These are phyloP conservation scores for Kwoniella mangroviensis DNA, from an alignment of 768 basidiomycete genomes.

Conservation along the genomic window DNA sequence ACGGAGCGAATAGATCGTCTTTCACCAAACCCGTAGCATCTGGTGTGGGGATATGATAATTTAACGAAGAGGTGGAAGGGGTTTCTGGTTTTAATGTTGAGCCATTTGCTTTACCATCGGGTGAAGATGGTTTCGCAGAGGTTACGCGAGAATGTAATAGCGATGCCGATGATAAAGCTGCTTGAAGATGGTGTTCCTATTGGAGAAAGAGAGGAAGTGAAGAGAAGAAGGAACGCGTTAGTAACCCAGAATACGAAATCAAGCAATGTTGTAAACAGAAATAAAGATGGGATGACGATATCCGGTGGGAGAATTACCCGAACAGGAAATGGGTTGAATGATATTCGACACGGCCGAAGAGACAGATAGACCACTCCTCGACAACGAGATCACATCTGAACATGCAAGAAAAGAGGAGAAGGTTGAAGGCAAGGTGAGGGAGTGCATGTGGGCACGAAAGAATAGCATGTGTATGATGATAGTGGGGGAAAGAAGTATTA, in stretches of 20 bases:
- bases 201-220: not conserved
- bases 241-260: slow-evolving; percentile 9
- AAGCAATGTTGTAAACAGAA: slow-evolving; percentile 11
- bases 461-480: not conserved
- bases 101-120: slow-evolving; percentile 23
- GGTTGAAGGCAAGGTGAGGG: not conserved
- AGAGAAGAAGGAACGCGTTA: not conserved
- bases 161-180: slow-evolving; percentile 58
- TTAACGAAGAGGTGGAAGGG: slow-evolving; percentile 57
- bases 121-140: slow-evolving; percentile 39
- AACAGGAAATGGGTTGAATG: slow-evolving; percentile 21
- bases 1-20: slow-evolving; percentile 70
- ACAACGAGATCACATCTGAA: not conserved
- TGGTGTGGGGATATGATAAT: slow-evolving; percentile 84
- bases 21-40: slow-evolving; percentile 77
- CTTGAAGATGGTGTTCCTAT: slow-evolving; percentile 61
- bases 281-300: slow-evolving; percentile 11
- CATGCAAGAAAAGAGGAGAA: slow-evolving; percentile 1
- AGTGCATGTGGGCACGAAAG: not conserved
- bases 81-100: slow-evolving; percentile 39
- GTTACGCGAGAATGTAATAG: slow-evolving; percentile 52
- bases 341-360: not conserved
- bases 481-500: not conserved
- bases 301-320: slow-evolving; percentile 8
- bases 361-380: not conserved